A percentile compares a stretch with the other conserved stretches of the same genome.
These are phyloP conservation scores for Candida suzukii DNA, from an alignment of 805 yeast species.

Conservation along the genomic window DNA sequence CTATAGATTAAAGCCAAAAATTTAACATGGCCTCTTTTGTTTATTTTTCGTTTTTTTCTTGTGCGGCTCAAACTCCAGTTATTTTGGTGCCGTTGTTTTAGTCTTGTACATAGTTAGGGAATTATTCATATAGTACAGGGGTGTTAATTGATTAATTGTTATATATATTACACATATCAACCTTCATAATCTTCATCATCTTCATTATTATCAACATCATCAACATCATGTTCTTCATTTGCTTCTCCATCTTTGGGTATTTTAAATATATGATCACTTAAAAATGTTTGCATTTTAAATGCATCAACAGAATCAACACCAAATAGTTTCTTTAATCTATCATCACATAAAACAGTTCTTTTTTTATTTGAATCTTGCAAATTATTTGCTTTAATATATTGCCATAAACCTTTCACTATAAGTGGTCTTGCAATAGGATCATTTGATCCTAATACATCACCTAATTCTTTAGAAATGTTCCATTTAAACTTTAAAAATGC, in stretches of 20 bases:
- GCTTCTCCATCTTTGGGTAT: too few relatives aligned
- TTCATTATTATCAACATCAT: slow-evolving; percentile 2
- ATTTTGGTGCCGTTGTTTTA: too few relatives aligned
- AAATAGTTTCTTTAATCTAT: slow-evolving; percentile 45
- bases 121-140: too few relatives aligned
- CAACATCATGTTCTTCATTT: slow-evolving; percentile 13
- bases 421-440: slow-evolving; percentile 54
- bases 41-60: too few relatives aligned
- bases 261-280: slow-evolving; percentile 44
- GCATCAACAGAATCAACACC: slow-evolving; percentile 47
- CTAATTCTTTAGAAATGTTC: background rate
- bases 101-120: too few relatives aligned
- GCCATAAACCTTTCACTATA: slow-evolving; percentile 66
- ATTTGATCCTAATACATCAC: slow-evolving; percentile 27
- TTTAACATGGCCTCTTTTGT: too few relatives aligned
- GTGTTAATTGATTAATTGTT: background rate
- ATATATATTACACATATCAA: background rate
- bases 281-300: slow-evolving; percentile 51
- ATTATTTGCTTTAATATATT: slow-evolving; percentile 52
- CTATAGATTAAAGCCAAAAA: too few relatives aligned
- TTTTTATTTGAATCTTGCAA: slow-evolving; percentile 64
- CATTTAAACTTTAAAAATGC: background rate
- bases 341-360: slow-evolving; percentile 61
- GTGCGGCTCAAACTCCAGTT: too few relatives aligned
- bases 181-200: slow-evolving; percentile 1